Conservation (phyloP, 768 basidiomycete species). For the Lentinula raphanica region DNA sequence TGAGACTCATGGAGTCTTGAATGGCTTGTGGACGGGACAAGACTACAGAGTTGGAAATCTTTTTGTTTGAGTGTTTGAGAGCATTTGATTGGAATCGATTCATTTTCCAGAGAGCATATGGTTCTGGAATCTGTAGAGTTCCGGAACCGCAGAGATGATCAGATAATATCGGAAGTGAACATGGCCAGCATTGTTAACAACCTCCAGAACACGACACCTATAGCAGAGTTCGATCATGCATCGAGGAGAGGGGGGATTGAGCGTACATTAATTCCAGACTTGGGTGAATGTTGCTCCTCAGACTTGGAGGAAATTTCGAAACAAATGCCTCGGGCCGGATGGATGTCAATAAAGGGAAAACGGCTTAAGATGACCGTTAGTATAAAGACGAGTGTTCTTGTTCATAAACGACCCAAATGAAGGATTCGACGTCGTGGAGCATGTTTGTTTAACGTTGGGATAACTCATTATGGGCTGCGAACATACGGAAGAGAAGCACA, state of each 20-base stretch:
- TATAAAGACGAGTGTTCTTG: too few species aligned
- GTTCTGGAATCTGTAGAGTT: neutral
- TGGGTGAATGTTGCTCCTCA: too few species aligned
- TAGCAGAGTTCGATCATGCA: too few species aligned
- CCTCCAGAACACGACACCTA: neutral
- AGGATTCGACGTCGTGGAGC: neutral
- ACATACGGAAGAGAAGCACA: neutral
- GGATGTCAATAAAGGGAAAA: neutral
- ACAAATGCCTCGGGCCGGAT: neutral
- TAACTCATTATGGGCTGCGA: neutral
- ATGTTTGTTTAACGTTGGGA: neutral
- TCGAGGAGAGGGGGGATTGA: too few species aligned
- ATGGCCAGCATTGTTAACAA: neutral
- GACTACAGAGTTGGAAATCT: too few species aligned
- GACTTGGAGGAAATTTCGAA: neutral
- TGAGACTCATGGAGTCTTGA: too few species aligned
- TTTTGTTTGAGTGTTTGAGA: too few species aligned
- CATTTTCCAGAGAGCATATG: neutral
- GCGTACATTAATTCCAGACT: too few species aligned
- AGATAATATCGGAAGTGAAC: neutral
- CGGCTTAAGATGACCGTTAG: neutral
- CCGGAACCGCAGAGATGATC: neutral
- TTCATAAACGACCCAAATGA: neutral
- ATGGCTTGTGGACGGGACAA: too few species aligned
- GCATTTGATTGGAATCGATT: too few species aligned